Base-by-base conservation (phyloP, 2,329 filamentous ascomycete species). In the Colletotrichum sp. region DNA sequence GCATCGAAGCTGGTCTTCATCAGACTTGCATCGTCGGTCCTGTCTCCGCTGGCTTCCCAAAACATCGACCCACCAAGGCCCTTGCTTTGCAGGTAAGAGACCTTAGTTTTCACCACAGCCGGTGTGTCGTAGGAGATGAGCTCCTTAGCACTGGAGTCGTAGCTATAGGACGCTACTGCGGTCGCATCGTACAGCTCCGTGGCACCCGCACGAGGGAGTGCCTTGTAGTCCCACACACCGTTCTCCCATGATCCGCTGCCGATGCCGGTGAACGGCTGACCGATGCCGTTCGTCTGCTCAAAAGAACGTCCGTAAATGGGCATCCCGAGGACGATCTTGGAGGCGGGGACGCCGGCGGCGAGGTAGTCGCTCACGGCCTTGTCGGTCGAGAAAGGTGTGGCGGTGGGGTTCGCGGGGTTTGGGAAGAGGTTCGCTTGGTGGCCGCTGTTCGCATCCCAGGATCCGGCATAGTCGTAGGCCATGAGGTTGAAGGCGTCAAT, bases 141-240 rank as follows among this genome's bases (percentile, higher is more conserved):
- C 78, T 92, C 91, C 74, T 89, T 86, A 8, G 88, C 86, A 1
- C 79, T 81, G 2, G 86, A 78, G 82, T 96, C 92, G 82, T 95
- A 96, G 82, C 90, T 93, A 87, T 93, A 98, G 13, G 91, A 92
- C 2, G 93, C 94, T 13, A 91, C 88, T 5, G 90, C 87, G 21
- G 86, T 86, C 3, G 82, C 74, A 80, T 96, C 93, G 70, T 90
- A 89, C 59, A 86, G 78, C 79, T 93, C 91, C 2, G 85, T 84
- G 0, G 93, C 91, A 1, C 92, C 92, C 0, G 89, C 81, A 32
- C 88, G 88, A 0, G 95, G 95, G 3, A 98, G 88, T 0, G 84
- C 93, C 85, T 96, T 97, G 88, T 94, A 97, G 82, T 98, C 94
- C 91, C 93, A 96, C 4, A 95, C 87, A 1, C 94, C 94, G 21